These are phyloP conservation scores for Dioscorea dumetorum DNA, from an alignment of 106 monocot genomes.

Conservation along the genomic window DNA sequence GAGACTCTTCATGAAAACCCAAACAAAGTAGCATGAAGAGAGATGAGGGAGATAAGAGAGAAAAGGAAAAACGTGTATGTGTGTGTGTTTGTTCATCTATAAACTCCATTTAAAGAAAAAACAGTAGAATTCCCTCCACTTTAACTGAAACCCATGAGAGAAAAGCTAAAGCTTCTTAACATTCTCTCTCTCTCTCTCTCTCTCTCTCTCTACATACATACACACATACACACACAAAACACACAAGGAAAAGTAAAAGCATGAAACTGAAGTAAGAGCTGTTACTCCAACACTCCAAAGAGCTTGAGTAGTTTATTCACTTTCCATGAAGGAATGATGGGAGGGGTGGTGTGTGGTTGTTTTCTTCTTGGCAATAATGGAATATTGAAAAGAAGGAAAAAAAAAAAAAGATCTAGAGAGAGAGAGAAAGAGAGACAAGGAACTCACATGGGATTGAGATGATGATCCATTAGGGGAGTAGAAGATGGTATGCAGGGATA, in stretches of 20 bases:
- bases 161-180: slow-evolving; percentile 35
- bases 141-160: slow-evolving; percentile 56
- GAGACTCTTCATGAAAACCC: too few species aligned
- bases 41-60: slow-evolving; percentile 2
- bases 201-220: too few species aligned
- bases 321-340: slow-evolving; percentile 8
- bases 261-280: slow-evolving; percentile 24
- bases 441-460: slow-evolving; percentile 38
- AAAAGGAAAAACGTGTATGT: background rate
- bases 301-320: background rate
- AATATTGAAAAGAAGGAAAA: too few species aligned
- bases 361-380: background rate
- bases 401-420: background rate
- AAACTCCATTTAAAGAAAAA: slow-evolving; percentile 4
- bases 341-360: background rate
- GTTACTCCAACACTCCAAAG: slow-evolving; percentile 9
- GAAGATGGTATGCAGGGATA: background rate
- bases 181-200: too few species aligned
- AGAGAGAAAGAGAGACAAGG: slow-evolving; percentile 1
- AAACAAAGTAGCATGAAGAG: background rate
- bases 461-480: slow-evolving; percentile 30
- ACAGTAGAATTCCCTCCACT: slow-evolving; percentile 26
- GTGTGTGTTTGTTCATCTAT: slow-evolving; percentile 7
- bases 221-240: too few species aligned
- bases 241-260: slow-evolving; percentile 27